Evolutionary conservation across 75 land plant species (phyloP).

Genomic region (Selaginella moellendorffii): DNA sequence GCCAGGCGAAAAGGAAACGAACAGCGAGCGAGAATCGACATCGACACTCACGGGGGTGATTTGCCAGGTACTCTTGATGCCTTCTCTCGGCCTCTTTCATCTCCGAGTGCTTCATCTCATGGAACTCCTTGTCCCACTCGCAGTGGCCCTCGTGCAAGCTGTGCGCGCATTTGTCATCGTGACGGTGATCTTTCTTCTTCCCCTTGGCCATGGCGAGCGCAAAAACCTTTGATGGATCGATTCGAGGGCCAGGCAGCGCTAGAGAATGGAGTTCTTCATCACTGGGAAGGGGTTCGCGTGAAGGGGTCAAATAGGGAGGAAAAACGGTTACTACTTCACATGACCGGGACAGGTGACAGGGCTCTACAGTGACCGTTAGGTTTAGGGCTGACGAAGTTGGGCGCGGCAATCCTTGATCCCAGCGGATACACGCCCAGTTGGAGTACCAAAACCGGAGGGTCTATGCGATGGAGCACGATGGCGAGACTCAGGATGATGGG

Average conservation of each 20-base stretch:
- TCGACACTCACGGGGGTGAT: not conserved
- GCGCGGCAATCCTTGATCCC: no score
- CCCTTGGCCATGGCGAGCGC: not conserved
- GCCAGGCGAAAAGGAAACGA: not conserved
- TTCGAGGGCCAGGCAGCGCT: no score
- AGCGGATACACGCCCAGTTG: no score
- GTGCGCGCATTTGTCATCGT: no score
- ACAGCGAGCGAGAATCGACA: not conserved
- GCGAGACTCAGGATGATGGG: not conserved
- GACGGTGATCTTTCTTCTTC: not conserved
- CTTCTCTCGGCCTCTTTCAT: not conserved
- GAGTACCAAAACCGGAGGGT: no score
- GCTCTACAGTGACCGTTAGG: no score
- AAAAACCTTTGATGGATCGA: no score
- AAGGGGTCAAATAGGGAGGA: not conserved
- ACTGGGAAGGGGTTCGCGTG: not conserved
- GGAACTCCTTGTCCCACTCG: not conserved
- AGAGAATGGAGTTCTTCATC: no score
- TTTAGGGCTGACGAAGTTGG: no score
- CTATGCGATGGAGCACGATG: no score
- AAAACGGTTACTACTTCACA: not conserved
- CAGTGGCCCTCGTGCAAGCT: conserved; percentile 4
- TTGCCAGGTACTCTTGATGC: not conserved
- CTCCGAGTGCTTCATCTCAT: not conserved
- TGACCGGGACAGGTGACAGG: no score